A percentile compares a stretch with the other conserved stretches of the same genome.
These are phyloP conservation scores for Pseudonitzschia multiseries DNA, from an alignment of 108 stramenopile genomes.

Conservation along the genomic window DNA sequence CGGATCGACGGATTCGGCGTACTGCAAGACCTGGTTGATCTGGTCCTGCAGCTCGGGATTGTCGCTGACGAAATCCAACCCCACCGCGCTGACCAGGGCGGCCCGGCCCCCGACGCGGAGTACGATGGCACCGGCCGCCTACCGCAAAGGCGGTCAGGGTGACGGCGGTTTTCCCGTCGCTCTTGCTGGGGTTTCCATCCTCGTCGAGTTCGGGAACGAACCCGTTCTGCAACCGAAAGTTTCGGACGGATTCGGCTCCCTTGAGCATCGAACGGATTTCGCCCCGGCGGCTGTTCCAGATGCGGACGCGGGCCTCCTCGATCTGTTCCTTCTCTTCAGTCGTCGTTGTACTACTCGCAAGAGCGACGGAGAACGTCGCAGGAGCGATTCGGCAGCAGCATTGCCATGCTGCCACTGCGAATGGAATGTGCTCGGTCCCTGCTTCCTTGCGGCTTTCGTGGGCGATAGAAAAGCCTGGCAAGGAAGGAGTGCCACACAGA, in stretches of 20 bases:
- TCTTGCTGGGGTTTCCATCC: constrained; percentile 55
- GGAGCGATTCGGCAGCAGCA: neutral
- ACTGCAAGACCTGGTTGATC: constrained; percentile 64
- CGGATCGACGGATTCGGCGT: constrained; percentile 58
- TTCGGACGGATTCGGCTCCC: constrained; percentile 54
- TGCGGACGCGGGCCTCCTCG: constrained; percentile 61
- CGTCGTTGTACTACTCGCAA: constrained; percentile 6
- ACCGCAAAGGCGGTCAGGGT: constrained; percentile 82
- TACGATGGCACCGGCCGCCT: constrained; percentile 81
- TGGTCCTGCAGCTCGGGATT: constrained; percentile 77
- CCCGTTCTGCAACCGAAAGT: constrained; percentile 50
- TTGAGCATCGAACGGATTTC: constrained; percentile 63
- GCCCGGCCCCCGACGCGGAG: constrained; percentile 88
- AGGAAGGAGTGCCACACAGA: neutral
- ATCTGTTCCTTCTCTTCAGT: constrained; percentile 43
- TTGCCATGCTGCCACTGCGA: too few species aligned
- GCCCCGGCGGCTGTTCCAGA: constrained; percentile 52
- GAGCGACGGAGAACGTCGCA: neutral
- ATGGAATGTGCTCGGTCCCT: too few species aligned
- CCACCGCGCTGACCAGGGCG: constrained; percentile 74
- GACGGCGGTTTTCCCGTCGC: constrained; percentile 68
- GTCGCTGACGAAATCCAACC: constrained; percentile 83
- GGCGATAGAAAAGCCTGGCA: neutral
- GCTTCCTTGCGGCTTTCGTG: neutral
- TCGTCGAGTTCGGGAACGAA: constrained; percentile 62